Conservation (phyloP, 78 protist genomes). For the Blattamonas nauphoetae region DNA sequence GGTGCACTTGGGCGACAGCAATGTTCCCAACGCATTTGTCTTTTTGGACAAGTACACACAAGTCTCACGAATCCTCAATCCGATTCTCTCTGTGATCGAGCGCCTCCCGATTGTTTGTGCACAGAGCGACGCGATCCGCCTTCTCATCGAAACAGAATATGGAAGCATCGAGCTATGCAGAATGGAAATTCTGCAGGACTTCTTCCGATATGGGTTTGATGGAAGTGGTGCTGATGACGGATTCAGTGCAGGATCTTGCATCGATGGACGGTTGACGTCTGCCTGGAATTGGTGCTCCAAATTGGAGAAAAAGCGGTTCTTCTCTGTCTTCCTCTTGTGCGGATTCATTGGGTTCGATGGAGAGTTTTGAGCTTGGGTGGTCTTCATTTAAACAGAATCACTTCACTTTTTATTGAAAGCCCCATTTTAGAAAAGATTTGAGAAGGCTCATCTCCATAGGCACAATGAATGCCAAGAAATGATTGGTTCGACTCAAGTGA, state of each 20-base stretch:
- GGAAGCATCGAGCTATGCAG: neutral
- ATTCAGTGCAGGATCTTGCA: slow-evolving; percentile 26
- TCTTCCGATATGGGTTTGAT: slow-evolving; percentile 36
- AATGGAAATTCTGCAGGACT: slow-evolving; percentile 30
- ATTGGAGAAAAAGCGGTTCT: slow-evolving; percentile 36
- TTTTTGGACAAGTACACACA: slow-evolving; percentile 35
- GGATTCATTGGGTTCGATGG: slow-evolving; percentile 37
- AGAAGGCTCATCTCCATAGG: too few relatives aligned
- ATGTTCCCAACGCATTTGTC: neutral
- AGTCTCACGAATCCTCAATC: slow-evolving; percentile 30
- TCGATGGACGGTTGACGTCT: slow-evolving; percentile 50
- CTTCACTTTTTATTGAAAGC: too few relatives aligned
- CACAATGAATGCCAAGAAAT: too few relatives aligned
- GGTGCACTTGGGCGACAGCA: slow-evolving; percentile 29
- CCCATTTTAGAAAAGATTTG: too few relatives aligned
- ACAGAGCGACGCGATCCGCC: neutral
- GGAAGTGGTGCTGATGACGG: slow-evolving; percentile 38
- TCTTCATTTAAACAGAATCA: too few relatives aligned
- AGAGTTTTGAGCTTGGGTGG: too few relatives aligned
- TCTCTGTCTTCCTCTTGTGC: slow-evolving; percentile 23
- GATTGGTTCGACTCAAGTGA: too few relatives aligned
- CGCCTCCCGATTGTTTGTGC: neutral
- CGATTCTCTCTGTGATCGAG: slow-evolving; percentile 4
- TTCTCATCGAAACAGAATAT: neutral
- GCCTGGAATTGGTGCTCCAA: slow-evolving; percentile 54